A percentile compares a stretch with the other conserved stretches of the same genome.
These are phyloP conservation scores for Conoideocrella luteorostrata DNA, from an alignment of 2,329 filamentous ascomycete species.

Conservation along the genomic window DNA sequence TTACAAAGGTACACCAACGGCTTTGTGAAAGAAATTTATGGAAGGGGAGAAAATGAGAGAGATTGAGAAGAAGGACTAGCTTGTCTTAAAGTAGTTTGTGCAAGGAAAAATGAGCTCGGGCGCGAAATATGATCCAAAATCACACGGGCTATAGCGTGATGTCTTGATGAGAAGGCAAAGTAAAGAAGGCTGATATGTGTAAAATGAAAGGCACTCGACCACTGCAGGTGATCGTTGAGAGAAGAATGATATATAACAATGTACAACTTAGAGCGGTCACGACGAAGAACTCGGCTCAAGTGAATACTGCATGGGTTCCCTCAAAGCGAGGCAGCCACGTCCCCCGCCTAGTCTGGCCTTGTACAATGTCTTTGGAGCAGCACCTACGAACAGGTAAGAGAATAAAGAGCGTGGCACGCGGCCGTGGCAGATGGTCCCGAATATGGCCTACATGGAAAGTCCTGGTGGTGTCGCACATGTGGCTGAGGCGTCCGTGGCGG, in stretches of 20 bases:
- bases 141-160: not conserved
- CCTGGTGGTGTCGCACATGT: conserved; percentile 3
- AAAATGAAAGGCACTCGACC: conserved; percentile 3
- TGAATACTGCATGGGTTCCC: conserved; percentile 8
- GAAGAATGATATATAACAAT: conserved; percentile 4
- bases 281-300: conserved; percentile 3
- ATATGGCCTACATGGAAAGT: conserved; percentile 1
- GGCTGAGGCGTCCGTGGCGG: conserved; percentile 5
- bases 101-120: not conserved
- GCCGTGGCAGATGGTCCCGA: conserved; percentile 9
- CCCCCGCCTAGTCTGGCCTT: not conserved
- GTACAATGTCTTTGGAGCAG: not conserved
- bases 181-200: not conserved
- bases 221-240: conserved; percentile 7
- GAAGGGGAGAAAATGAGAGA: not conserved
- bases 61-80: not conserved
- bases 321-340: not conserved
- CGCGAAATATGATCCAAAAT: not conserved
- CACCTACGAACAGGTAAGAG: conserved; percentile 5
- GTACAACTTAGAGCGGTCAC: conserved; percentile 4
- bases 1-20: not conserved
- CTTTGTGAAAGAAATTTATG: too few relatives aligned
- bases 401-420: conserved; percentile 10
- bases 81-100: conserved; percentile 3
- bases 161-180: not conserved